Conservation (phyloP, 2,329 filamentous ascomycete genomes). For the Mycocentrospora acerina region DNA sequence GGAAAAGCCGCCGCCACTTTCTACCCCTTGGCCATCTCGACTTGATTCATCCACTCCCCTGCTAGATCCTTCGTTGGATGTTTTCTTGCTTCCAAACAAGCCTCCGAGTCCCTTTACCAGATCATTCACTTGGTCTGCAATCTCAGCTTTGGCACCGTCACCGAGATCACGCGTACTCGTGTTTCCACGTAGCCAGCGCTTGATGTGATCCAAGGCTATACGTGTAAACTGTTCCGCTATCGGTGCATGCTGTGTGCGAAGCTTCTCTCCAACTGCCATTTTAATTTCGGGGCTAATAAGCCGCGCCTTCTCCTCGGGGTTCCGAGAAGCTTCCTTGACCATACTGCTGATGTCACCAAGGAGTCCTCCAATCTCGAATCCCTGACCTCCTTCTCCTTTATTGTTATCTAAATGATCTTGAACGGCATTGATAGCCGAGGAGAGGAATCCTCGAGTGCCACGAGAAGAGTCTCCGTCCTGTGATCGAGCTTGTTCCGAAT, state of each 20-base stretch:
- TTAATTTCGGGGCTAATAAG: constrained; percentile 36
- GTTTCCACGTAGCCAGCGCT: constrained; percentile 35
- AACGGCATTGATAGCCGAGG: constrained; percentile 26
- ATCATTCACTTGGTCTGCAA: constrained; percentile 29
- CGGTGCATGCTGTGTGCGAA: constrained; percentile 26
- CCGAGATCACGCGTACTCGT: constrained; percentile 32
- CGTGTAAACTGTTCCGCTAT: constrained; percentile 34
- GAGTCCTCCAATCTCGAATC: constrained; percentile 26
- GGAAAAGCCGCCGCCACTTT: constrained; percentile 27
- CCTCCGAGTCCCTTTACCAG: constrained; percentile 31
- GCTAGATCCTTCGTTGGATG: constrained; percentile 16
- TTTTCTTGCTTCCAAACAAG: constrained; percentile 26
- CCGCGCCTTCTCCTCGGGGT: constrained; percentile 32
- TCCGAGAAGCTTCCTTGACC: constrained; percentile 29
- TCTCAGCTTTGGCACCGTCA: constrained; percentile 32
- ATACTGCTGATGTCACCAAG: constrained; percentile 30
- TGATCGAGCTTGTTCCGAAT: constrained; percentile 14
- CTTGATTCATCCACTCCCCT: constrained; percentile 16
- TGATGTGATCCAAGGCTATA: constrained; percentile 33
- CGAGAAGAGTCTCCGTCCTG: constrained; percentile 15
- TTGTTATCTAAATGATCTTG: constrained; percentile 27
- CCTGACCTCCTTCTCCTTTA: constrained; percentile 13
- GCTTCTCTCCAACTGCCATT: constrained; percentile 26
- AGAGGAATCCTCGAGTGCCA: constrained; percentile 27
- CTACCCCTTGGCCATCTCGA: constrained; percentile 13